Evolutionary conservation across 202 grass and related monocot genomes (phyloP), one percentile per base, ranked within the genome.

Genomic region (Cymbopogon flexuosus): DNA sequence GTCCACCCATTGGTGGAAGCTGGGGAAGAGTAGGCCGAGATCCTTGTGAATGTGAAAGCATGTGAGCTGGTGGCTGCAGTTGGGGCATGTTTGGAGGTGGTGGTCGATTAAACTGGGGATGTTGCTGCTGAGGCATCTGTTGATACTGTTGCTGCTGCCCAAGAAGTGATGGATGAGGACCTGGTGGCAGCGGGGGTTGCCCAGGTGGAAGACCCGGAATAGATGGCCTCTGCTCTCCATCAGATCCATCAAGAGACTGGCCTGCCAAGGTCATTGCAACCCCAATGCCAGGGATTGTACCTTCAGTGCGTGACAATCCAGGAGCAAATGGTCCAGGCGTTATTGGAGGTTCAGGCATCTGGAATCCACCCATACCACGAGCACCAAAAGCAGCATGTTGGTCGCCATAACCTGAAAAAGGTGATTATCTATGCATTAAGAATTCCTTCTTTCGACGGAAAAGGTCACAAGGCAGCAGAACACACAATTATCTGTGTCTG

Each of bases 81-180:
- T 91, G 93, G 57, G 88, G 43, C 80, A 92, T 82, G 72, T 96
- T 92, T 72, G 87, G 76, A 86, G 87, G 90, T 39, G 89, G 81
- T 74, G 88, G 79, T 34, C 91, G 76, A 41, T 72, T 63, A 87
- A 88, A 93, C 56, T 89, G 84, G 42, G 86, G 65, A 84, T 94
- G 94, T 67, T 93, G 94, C 70, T 91, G 92, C 68, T 82, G 91
- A 27, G 87, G 83, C 63, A 86, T 84, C 81, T 97, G 91, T 70
- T 97, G 91, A 84, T 92, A 93, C 49, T 91, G 86, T 79, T 90
- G 95, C 51, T 97, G 94, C 72, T 92, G 92, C 71, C 91, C 93
- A 86, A 99, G 85, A 83, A 99, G 92, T 67, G 96, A 99, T 21
- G 90, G 90, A 84, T 99, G 90, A 49, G 96, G 96, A 42, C 96